phyloP scores from a whole-genome alignment of 2,329 filamentous ascomycete species.

The Fusarium goolgardi region DNA sequence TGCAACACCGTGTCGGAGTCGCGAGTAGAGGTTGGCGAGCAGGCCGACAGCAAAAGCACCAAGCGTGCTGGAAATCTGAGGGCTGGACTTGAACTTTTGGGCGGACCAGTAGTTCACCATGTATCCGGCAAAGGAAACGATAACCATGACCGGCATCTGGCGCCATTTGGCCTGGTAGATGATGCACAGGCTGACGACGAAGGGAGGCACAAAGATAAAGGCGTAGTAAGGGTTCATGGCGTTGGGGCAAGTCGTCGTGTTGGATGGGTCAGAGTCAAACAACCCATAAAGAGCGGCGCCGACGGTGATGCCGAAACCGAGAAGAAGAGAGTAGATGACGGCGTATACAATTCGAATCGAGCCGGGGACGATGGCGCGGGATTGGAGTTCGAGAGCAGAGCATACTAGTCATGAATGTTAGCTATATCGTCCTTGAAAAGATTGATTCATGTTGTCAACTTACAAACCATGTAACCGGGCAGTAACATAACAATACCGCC shows the following conservation, averaged over 20 bases:
- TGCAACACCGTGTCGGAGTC: slow-evolving; percentile 63
- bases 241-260: slow-evolving; percentile 55
- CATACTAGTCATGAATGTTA: slow-evolving; percentile 48
- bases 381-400: slow-evolving; percentile 72
- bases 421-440: not conserved
- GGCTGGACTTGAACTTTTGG: slow-evolving; percentile 72
- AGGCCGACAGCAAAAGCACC: slow-evolving; percentile 82
- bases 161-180: slow-evolving; percentile 87
- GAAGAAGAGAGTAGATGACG: slow-evolving; percentile 77
- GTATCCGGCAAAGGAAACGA: slow-evolving; percentile 79
- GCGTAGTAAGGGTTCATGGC: slow-evolving; percentile 59
- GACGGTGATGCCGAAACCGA: slow-evolving; percentile 78
- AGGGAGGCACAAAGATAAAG: slow-evolving; percentile 79
- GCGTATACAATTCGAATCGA: slow-evolving; percentile 80
- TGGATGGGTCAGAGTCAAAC: slow-evolving; percentile 65
- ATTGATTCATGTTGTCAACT: slow-evolving; percentile 38
- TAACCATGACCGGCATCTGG: slow-evolving; percentile 80
- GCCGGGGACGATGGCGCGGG: slow-evolving; percentile 74
- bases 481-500: slow-evolving; percentile 74
- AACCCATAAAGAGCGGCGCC: slow-evolving; percentile 72
- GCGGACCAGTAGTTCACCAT: slow-evolving; percentile 80
- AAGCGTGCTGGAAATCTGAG: slow-evolving; percentile 80
- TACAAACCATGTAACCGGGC: slow-evolving; percentile 71
- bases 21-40: slow-evolving; percentile 81
- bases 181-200: slow-evolving; percentile 77